Evolutionary conservation across 139 green algal species (phyloP), one percentile per base, ranked within the genome.

Genomic region (Coccomyxa sp.): DNA sequence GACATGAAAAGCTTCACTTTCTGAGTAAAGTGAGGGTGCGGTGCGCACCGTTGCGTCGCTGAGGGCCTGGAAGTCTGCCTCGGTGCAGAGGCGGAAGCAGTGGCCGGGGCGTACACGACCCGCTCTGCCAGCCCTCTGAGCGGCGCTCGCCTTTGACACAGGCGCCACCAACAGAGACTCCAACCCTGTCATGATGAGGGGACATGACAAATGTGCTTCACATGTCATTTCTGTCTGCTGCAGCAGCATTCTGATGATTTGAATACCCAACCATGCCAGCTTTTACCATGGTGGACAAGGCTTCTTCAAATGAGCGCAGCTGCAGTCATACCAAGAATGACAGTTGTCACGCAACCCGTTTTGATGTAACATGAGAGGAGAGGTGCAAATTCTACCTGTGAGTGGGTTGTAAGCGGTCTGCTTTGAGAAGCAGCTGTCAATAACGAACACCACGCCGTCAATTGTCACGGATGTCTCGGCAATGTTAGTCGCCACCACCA

Each of bases 401-500:
- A 83, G 57, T 31, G 83, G 83, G 71, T 84, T 84, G 79, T 87
- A 87, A 10, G 51, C 74, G 31, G 63, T 63, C 71, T 94, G 91
- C 89, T 96, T 97, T 17, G 92, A 87, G 82, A 95, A 98, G 88
- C 91, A 94, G 84, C 86, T 92, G 91, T 99, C 96, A 23, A 98
- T 88, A 13, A 98, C 94, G 67, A 95, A 97, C 79, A 94, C 88
- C 15, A 97, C 90, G 79, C 94, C 93, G 82, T 97, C 92, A 16
- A 98, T 87, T 3, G 93, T 97, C 9, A 98, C 87, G 16, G 90
- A 94, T 13, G 95, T 98, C 84, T 98, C 95, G 0, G 95, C 96
- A 13, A 98, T 92, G 91, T 98, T 98, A 51, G 95, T 98, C 16
- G 95, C 92, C 51, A 94, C 90, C 63, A 98, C 90, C 21, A 96